Base-by-base conservation (phyloP, 78 protist genomes). In the Chrysochromulina parva region DNA sequence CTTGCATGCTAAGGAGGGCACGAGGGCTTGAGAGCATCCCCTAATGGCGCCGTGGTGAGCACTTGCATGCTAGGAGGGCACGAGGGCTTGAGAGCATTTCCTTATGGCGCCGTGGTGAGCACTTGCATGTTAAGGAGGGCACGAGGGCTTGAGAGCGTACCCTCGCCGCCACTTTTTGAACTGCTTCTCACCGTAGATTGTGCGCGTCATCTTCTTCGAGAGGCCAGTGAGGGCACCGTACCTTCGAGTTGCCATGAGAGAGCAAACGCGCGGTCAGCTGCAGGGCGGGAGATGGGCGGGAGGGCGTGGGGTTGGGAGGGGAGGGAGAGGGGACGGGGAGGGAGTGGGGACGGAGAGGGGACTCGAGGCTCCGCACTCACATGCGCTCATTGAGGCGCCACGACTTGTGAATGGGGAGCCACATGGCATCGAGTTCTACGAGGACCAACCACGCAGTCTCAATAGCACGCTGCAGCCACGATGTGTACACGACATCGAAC, bases 331-430 rank as follows among this genome's bases (percentile, higher is more conserved):
- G 60, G 60, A 57, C 14, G 38, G 38, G 38, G 38, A 38, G 38
- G 38, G 38, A 38, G 38, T 38, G 38, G 38, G 38, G 38, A 38
- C 38, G 38, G 38, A 38, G 38, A 38, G 38, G 38, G 38, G 38
- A 38, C 38, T 38, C 38, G 38, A 38, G 38, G 38, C 38, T 38
- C 38, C 38, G 38, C 38, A 28, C 78, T 22, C 48, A 74, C 86
- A 78, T 78, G 24, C 86, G 60, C 17, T 78, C 86, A 47, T 78
- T 78, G 11, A 78, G 86, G 16, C 86, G 86, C 86, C 86, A 78
- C 62, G 86, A 53, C 47, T 78, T 78, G 86, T 50, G 0, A 14
- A 78, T 78, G 13, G 86, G 86, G 16, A 24, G 16, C 53, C 50
- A 53, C 11, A 78, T 6, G 48, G 38, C 38, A 62, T 78, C 86